Percentiles rank a stretch among this genome's conserved stretches.
Conservation (phyloP, 768 basidiomycete genomes). For the Cantharellus cinnabarinus region DNA sequence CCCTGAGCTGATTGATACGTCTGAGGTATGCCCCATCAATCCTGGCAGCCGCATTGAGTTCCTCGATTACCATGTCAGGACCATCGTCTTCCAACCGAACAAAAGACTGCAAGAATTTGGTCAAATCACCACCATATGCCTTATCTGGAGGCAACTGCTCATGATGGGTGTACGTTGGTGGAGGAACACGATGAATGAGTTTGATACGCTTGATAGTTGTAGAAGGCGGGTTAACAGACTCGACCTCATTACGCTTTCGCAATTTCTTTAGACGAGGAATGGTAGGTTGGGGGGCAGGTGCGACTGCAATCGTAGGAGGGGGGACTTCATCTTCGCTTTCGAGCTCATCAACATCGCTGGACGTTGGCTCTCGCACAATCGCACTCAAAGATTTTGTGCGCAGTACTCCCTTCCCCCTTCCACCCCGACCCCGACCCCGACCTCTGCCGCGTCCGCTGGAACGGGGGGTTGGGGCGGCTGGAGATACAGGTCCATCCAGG, state of each 20-base stretch:
- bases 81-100: conserved; percentile 28
- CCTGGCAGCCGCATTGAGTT: conserved; percentile 20
- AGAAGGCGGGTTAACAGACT: conserved; percentile 7
- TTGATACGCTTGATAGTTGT: conserved; percentile 41
- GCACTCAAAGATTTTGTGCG: no score
- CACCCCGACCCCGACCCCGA: neutral
- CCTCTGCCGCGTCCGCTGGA: neutral
- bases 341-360: no score
- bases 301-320: neutral
- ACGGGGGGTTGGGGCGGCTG: neutral
- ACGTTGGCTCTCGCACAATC: no score
- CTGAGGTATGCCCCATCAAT: conserved; percentile 27
- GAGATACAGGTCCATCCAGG: neutral
- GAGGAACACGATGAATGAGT: conserved; percentile 46
- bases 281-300: neutral
- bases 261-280: neutral
- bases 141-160: conserved; percentile 39
- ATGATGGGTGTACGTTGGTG: conserved; percentile 38
- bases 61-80: conserved; percentile 25
- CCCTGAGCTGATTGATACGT: conserved; percentile 24
- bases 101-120: conserved; percentile 42
- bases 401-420: no score
- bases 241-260: neutral
- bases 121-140: conserved; percentile 32
- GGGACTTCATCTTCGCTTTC: no score